A percentile compares a stretch with the other conserved stretches of the same genome.
These are phyloP conservation scores for Penicillium digitatum DNA, from an alignment of 2,329 filamentous ascomycete species.

Conservation along the genomic window DNA sequence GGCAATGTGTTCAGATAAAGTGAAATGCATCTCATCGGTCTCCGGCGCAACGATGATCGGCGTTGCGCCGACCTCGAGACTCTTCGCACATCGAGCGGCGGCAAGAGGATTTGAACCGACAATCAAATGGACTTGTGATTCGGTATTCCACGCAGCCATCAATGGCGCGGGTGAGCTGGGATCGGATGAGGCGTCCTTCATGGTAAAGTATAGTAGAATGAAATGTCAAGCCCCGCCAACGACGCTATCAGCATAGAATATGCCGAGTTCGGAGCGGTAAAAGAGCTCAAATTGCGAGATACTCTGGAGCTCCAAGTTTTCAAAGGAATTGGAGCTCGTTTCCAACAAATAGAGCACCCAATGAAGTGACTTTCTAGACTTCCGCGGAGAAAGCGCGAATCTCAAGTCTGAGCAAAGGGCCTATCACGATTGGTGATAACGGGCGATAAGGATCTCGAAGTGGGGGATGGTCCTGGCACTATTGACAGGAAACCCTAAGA, in stretches of 20 bases:
- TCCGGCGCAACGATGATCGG: constrained; percentile 74
- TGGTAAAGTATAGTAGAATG: constrained; percentile 22
- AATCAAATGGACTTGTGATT: constrained; percentile 66
- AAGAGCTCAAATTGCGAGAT: not conserved
- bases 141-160: constrained; percentile 40
- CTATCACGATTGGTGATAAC: constrained; percentile 22
- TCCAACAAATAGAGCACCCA: not conserved
- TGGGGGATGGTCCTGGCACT: not conserved
- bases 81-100: constrained; percentile 74
- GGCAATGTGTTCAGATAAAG: constrained; percentile 46
- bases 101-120: constrained; percentile 83
- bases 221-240: constrained; percentile 13
- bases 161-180: constrained; percentile 28
- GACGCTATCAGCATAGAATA: not conserved
- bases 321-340: not conserved
- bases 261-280: not conserved
- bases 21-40: constrained; percentile 57
- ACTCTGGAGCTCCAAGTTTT: not conserved
- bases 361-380: constrained; percentile 5
- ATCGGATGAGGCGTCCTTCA: constrained; percentile 31
- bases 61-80: constrained; percentile 73
- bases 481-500: not conserved
- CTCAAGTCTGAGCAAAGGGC: constrained; percentile 22
- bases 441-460: constrained; percentile 18
- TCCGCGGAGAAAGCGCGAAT: constrained; percentile 24